These are phyloP conservation scores for Trichoderma sp. DNA, from an alignment of 2,329 filamentous ascomycete species.

Conservation along the genomic window DNA sequence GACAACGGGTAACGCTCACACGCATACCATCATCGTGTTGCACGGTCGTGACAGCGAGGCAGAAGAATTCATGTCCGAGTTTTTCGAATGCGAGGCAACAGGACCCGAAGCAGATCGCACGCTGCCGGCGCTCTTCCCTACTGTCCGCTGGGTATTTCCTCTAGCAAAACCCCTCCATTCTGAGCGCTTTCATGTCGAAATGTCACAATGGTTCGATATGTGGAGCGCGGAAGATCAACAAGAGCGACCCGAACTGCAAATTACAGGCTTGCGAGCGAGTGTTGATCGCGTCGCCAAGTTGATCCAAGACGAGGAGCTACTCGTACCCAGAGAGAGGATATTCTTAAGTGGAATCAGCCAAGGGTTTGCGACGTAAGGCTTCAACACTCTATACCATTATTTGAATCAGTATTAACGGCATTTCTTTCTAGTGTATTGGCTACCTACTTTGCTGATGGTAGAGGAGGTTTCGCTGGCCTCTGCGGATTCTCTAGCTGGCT, in stretches of 20 bases:
- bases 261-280: not conserved
- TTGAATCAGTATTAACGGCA: not conserved
- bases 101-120: not conserved
- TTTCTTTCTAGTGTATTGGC: not conserved
- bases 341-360: constrained; percentile 19
- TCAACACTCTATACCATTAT: not conserved
- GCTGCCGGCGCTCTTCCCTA: constrained; percentile 7
- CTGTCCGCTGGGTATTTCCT: constrained; percentile 14
- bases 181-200: constrained; percentile 5
- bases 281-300: not conserved
- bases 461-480: constrained; percentile 16
- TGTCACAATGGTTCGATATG: constrained; percentile 22
- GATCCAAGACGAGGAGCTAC: not conserved
- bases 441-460: constrained; percentile 3
- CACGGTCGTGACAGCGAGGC: constrained; percentile 15
- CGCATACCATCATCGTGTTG: not conserved
- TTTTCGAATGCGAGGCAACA: constrained; percentile 11
- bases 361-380: constrained; percentile 7
- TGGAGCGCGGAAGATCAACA: constrained; percentile 8
- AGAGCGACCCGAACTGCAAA: not conserved
- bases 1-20: not conserved
- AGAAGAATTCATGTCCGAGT: constrained; percentile 1
- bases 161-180: not conserved
- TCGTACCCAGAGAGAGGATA: not conserved
- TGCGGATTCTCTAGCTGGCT: constrained; percentile 10